Base-by-base conservation (phyloP, 352 stramenopile genomes). In the Halophytophthora polymorphica region DNA sequence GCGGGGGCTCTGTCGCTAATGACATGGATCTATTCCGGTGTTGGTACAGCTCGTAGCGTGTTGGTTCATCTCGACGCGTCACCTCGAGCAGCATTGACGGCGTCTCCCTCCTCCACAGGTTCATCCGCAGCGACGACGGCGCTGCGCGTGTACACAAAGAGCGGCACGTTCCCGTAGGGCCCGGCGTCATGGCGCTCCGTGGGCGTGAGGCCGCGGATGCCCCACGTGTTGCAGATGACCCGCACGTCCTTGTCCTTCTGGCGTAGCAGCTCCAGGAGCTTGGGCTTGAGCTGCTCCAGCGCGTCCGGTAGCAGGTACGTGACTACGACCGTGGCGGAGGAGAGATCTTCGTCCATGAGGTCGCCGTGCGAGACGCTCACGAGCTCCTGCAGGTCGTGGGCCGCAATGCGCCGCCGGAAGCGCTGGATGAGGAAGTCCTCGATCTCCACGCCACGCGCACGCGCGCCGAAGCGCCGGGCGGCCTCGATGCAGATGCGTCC, bases 151-250 rank as follows among this genome's bases (percentile, higher is more conserved):
- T 85, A 85, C 40, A 85, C 56, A 36, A 80, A 77, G 17, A 85
- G 60, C 18, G 68, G 58, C 12, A 83, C 71, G 28, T 85, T 85
- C 10, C 44, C 45, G 31, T 77, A 85, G 2, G 53, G 55, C 11
- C 73, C 73, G 13, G 44, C 51, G 42, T 82, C 69, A 19, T 67
- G 31, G 21, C 68, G 67, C 35, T 68, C 69, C 23, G 58, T 45
- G 2, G 58, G 66, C 2, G 45, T 61, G 29, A 80, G 42, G 0
- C 58, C 66, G 6, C 49, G 58, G 45, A 85, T 76, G 31, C 69
- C 71, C 73, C 73, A 85, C 56, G 73, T 78, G 58, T 85, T 85
- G 66, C 73, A 82, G 33, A 85, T 80, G 52, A 85, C 72, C 15
- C 73, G 71, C 40, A 76, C 54, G 33, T 76, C 45, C 44, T 58